Evolutionary conservation across 331 rosid genomes (phyloP), one percentile per base, ranked within the genome.

Genomic region (Ulmus americana): DNA sequence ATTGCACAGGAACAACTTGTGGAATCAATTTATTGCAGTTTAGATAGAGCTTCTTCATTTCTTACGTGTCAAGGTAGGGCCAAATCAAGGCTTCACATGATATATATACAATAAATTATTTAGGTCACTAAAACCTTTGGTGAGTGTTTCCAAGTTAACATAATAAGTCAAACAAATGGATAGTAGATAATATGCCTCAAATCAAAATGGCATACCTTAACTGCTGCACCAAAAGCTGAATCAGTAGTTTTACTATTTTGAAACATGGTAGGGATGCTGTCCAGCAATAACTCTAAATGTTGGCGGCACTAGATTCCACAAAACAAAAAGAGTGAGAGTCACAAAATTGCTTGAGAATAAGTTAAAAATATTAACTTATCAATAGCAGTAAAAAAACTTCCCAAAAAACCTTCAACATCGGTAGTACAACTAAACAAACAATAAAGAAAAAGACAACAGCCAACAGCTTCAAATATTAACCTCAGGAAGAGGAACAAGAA

Each of bases 191-290:
- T 52, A 74, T 74, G 70, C 18, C 13, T 65, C 44, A 10, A 28
- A 39, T 14, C 52, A 67, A 55, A 81, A 76, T 43, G 61, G 39
- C 78, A 82, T 77, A 94, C 99, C 95, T 85, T 86, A 77, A 87
- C 80, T 66, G 95, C 95, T 44, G 99, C 97, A 70, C 99, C 97
- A 81, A 89, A 87, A 70, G 99, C 95, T 13, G 99, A 94, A 50
- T 94, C 99, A 41, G 95, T 83, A 79, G 86, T 85, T 86, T 83
- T 87, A 71, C 90, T 89, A 40, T 48, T 83, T 71, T 85, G 91
- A 74, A 94, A 94, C 97, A 90, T 89, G 62, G 78, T 79, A n/a
- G 98, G 97, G 70, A 94, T 94, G 84, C 83, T 85, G 64, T 90
- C 97, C 47, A 94, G 79, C 78, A 94, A 89, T 74, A 82, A 75